Evolutionary conservation across 78 protist genomes (phyloP).

Genomic region (Dictyostelium intermedium): DNA sequence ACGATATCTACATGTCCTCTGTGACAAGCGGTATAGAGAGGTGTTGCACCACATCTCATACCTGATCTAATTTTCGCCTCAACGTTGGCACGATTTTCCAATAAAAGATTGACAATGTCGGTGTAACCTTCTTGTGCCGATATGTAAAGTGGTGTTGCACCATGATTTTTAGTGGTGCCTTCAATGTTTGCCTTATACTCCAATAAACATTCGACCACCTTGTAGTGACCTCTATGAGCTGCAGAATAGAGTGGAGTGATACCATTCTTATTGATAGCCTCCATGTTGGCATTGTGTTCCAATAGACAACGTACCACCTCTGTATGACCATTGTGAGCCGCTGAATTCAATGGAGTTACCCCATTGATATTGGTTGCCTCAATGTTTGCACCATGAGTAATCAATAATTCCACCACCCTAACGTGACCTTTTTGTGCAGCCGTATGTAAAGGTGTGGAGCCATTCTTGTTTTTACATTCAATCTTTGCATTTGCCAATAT

Average conservation of each 20-base stretch:
- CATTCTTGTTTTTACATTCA: slow-evolving; percentile 66
- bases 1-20: slow-evolving; percentile 74
- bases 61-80: slow-evolving; percentile 76
- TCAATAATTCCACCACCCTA: slow-evolving; percentile 29
- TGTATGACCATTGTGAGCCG: slow-evolving; percentile 79
- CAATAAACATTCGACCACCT: slow-evolving; percentile 62
- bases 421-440: slow-evolving; percentile 80
- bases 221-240: slow-evolving; percentile 70
- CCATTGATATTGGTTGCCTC: slow-evolving; percentile 76
- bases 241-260: slow-evolving; percentile 74
- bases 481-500: slow-evolving; percentile 46
- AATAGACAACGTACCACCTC: slow-evolving; percentile 64
- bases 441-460: slow-evolving; percentile 72
- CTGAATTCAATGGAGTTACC: slow-evolving; percentile 73
- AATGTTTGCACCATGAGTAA: slow-evolving; percentile 52
- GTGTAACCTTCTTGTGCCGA: slow-evolving; percentile 77
- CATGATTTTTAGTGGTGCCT: slow-evolving; percentile 76
- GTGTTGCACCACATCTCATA: slow-evolving; percentile 80
- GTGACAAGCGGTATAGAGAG: slow-evolving; percentile 59
- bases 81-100: slow-evolving; percentile 62
- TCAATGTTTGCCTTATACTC: slow-evolving; percentile 63
- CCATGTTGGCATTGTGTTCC: slow-evolving; percentile 51
- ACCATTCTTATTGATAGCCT: slow-evolving; percentile 74
- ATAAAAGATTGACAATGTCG: slow-evolving; percentile 17
- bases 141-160: slow-evolving; percentile 69